A percentile compares a stretch with the other conserved stretches of the same genome.
Conservation (phyloP, 768 basidiomycete species). For the Mycena haematopus region DNA sequence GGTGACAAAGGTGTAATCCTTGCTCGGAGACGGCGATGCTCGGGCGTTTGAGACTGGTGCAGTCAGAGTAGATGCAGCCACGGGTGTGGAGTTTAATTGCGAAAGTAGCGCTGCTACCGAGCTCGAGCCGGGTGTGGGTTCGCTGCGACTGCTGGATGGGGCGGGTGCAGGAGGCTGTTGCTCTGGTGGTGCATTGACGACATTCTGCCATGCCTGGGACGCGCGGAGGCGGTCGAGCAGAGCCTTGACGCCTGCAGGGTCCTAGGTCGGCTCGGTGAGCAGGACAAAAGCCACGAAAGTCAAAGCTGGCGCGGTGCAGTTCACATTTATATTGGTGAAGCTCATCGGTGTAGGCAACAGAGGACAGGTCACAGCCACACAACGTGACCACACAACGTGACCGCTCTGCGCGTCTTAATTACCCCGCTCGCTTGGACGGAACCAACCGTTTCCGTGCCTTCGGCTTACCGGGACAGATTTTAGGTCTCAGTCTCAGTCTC, state of each 20-base stretch:
- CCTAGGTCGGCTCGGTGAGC: constrained; percentile 34
- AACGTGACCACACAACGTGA: no score
- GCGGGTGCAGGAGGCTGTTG: constrained; percentile 21
- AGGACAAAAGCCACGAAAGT: no score
- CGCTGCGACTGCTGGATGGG: constrained; percentile 3
- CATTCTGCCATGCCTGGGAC: constrained; percentile 74
- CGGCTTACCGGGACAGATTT: no score
- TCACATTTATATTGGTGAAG: neutral
- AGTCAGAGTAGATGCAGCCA: neutral
- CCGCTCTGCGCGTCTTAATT: neutral
- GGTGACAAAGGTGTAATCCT: neutral
- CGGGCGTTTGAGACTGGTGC: neutral
- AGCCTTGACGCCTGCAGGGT: constrained; percentile 68
- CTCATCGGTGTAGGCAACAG: no score
- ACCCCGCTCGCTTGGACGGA: no score
- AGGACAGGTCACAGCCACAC: neutral
- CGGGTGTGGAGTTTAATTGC: constrained; percentile 53
- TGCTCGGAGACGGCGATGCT: constrained; percentile 8
- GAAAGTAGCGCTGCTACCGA: constrained; percentile 71
- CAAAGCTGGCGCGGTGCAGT: neutral
- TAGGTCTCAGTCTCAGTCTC: no score
- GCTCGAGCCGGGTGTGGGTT: constrained; percentile 20
- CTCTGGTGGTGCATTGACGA: constrained; percentile 25
- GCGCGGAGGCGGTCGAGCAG: constrained; percentile 72
- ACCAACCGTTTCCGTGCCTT: no score